These are phyloP conservation scores for Fusarium sp. DNA, from an alignment of 2,329 filamentous ascomycete genomes.

Conservation along the genomic window DNA sequence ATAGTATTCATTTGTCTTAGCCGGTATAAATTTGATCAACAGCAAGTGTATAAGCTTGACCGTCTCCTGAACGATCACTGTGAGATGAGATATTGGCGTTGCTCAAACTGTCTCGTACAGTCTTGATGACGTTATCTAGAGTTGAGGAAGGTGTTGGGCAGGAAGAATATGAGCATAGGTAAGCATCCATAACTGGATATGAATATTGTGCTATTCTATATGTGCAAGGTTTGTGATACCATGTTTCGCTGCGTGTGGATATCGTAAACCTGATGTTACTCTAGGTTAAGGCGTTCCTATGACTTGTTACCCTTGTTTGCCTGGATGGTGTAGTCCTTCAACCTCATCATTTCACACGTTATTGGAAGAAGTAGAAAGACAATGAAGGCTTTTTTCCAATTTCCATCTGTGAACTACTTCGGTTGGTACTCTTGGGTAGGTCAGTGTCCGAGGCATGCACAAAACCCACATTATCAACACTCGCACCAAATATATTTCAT, in stretches of 20 bases:
- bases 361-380: not conserved
- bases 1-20: not conserved
- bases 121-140: not conserved
- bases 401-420: not conserved
- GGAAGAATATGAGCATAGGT: not conserved
- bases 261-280: not conserved
- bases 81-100: too few relatives aligned
- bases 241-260: not conserved
- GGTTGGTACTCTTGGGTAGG: not conserved
- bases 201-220: not conserved
- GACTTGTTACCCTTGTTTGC: not conserved
- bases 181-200: not conserved
- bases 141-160: not conserved
- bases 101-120: not conserved
- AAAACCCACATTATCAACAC: too few relatives aligned
- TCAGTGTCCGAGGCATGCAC: too few relatives aligned
- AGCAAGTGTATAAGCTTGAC: not conserved
- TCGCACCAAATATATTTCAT: too few relatives aligned
- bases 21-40: not conserved
- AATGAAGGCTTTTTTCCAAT: not conserved
- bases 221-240: not conserved
- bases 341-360: not conserved
- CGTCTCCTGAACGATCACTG: too few relatives aligned
- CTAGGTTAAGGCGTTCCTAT: not conserved
- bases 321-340: not conserved